These are phyloP conservation scores for Candida piceae DNA, from an alignment of 805 yeast genomes.

Conservation along the genomic window DNA sequence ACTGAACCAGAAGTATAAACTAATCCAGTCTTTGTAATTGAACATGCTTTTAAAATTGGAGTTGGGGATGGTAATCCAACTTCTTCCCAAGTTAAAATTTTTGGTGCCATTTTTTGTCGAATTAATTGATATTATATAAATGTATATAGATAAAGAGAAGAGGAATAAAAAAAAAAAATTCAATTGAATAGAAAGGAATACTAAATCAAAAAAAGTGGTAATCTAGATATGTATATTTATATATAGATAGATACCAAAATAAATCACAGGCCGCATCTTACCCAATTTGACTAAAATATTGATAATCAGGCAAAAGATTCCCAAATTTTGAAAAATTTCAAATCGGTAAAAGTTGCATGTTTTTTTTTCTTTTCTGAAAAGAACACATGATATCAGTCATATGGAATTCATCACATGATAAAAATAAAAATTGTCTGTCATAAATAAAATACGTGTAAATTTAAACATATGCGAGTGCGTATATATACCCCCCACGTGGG, in stretches of 20 bases:
- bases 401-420: not conserved
- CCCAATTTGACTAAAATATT: not conserved
- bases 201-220: too few relatives aligned
- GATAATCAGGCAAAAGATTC: not conserved
- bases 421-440: too few relatives aligned
- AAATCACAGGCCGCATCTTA: not conserved
- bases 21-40: slow-evolving; percentile 21
- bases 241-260: too few relatives aligned
- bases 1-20: slow-evolving; percentile 27
- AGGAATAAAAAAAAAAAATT: too few relatives aligned
- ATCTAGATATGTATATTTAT: too few relatives aligned
- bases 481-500: slow-evolving; percentile 8
- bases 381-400: not conserved
- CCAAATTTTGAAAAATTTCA: not conserved
- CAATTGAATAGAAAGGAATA: too few relatives aligned
- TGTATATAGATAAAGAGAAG: too few relatives aligned
- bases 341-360: not conserved
- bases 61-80: slow-evolving; percentile 18
- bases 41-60: slow-evolving; percentile 17
- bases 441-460: too few relatives aligned
- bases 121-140: too few relatives aligned
- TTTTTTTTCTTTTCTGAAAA: not conserved
- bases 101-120: slow-evolving; percentile 14
- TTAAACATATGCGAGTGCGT: too few relatives aligned
- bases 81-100: slow-evolving; percentile 23